These are phyloP conservation scores for Penicillium flavigenum DNA, from an alignment of 495 filamentous ascomycete genomes.

Conservation along the genomic window DNA sequence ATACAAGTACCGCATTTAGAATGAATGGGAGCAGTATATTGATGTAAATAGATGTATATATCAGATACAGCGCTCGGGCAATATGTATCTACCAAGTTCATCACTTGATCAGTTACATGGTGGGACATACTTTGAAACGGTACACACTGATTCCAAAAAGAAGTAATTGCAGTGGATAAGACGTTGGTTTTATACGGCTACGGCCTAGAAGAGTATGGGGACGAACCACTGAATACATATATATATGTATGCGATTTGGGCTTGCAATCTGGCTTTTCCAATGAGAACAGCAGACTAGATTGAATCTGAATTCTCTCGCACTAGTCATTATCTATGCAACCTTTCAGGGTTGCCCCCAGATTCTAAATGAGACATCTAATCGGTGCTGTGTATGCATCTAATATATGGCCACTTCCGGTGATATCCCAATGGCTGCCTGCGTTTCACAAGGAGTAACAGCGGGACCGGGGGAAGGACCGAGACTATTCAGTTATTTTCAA, in stretches of 20 bases:
- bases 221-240: background rate
- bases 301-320: background rate
- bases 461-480: conserved; percentile 3
- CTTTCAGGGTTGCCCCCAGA: background rate
- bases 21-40: background rate
- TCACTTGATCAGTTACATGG: conserved; percentile 11
- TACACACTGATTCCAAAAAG: background rate
- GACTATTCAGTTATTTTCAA: background rate
- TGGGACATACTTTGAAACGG: background rate
- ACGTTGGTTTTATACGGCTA: background rate
- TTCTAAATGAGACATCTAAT: background rate
- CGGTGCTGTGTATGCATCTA: background rate
- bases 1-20: background rate
- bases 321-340: background rate
- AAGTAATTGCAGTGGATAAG: background rate
- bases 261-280: background rate
- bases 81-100: background rate
- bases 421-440: conserved; percentile 18
- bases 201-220: too few species aligned
- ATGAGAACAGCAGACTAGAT: background rate
- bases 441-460: conserved; percentile 17
- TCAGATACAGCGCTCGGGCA: conserved; percentile 5
- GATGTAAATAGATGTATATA: background rate
- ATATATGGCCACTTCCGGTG: conserved; percentile 10
- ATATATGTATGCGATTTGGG: background rate